A percentile compares a stretch with the other conserved stretches of the same genome.
phyloP scores from a whole-genome alignment of 2,329 filamentous ascomycete species.

The Colletotrichum simmondsii region DNA sequence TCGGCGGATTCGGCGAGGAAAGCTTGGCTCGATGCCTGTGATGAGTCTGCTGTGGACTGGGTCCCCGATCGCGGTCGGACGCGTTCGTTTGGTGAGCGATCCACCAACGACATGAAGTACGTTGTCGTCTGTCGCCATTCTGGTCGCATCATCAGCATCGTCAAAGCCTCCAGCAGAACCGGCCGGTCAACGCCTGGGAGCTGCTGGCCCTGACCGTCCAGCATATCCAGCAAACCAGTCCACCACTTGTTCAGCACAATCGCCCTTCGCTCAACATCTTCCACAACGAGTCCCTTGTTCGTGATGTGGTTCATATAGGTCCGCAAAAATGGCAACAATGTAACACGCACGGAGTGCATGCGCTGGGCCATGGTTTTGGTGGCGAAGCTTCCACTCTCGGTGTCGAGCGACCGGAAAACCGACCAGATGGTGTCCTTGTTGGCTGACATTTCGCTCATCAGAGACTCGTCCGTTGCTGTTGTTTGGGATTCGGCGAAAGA shows the following conservation, averaged over 20 bases:
- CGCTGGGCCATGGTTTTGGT: slow-evolving; percentile 79
- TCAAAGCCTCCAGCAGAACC: slow-evolving; percentile 80
- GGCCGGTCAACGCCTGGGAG: slow-evolving; percentile 88
- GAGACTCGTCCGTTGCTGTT: slow-evolving; percentile 56
- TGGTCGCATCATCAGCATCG: slow-evolving; percentile 85
- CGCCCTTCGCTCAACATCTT: slow-evolving; percentile 84
- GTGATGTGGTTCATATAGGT: slow-evolving; percentile 76
- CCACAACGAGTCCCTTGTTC: slow-evolving; percentile 71
- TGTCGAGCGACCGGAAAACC: slow-evolving; percentile 64
- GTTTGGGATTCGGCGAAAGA: slow-evolving; percentile 50
- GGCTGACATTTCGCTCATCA: slow-evolving; percentile 53
- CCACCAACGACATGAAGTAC: slow-evolving; percentile 70
- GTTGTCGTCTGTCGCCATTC: slow-evolving; percentile 86
- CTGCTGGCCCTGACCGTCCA: slow-evolving; percentile 75
- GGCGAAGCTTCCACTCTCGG: slow-evolving; percentile 68
- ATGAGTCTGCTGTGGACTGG: slow-evolving; percentile 64
- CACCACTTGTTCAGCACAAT: slow-evolving; percentile 92
- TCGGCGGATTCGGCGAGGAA: slow-evolving; percentile 75
- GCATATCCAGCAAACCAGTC: slow-evolving; percentile 82
- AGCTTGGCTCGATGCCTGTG: slow-evolving; percentile 73
- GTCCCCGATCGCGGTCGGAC: slow-evolving; percentile 59
- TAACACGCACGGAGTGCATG: slow-evolving; percentile 77
- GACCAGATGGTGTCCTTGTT: slow-evolving; percentile 65
- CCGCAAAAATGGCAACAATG: slow-evolving; percentile 81
- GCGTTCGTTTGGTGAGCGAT: slow-evolving; percentile 62